phyloP scores from a whole-genome alignment of 768 basidiomycete genomes.

The Pleurotus pulmonarius region DNA sequence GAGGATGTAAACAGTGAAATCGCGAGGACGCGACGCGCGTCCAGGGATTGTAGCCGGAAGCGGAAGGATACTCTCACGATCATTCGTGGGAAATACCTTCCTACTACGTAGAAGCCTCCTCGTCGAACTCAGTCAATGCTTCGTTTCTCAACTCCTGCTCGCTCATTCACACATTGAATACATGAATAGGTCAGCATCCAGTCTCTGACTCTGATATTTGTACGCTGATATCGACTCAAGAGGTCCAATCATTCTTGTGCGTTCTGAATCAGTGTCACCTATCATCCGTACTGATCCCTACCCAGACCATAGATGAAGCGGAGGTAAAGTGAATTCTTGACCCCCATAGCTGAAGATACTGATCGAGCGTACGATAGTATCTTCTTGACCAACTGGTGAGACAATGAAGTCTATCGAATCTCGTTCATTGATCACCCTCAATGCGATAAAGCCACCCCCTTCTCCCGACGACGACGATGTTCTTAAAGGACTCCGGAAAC shows the following conservation, averaged over 20 bases:
- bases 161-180: too few relatives aligned
- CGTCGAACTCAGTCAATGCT: too few relatives aligned
- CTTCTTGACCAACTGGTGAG: conserved; percentile 34
- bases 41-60: conserved; percentile 14
- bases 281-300: neutral
- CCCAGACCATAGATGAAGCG: conserved; percentile 1
- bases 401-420: neutral
- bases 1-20: conserved; percentile 7
- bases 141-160: too few relatives aligned
- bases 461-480: conserved; percentile 33
- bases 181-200: neutral
- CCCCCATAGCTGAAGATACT: neutral
- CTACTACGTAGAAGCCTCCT: too few relatives aligned
- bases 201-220: too few relatives aligned
- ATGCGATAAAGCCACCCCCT: conserved; percentile 27
- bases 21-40: conserved; percentile 44
- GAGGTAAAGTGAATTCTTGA: neutral
- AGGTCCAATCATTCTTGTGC: neutral
- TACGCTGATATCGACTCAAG: neutral
- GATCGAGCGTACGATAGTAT: conserved; percentile 19
- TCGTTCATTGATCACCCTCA: neutral
- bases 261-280: neutral
- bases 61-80: conserved; percentile 26
- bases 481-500: conserved; percentile 30
- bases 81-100: neutral